phyloP scores from a whole-genome alignment of 148 eudicot species.

The Euryodendron excelsum region DNA sequence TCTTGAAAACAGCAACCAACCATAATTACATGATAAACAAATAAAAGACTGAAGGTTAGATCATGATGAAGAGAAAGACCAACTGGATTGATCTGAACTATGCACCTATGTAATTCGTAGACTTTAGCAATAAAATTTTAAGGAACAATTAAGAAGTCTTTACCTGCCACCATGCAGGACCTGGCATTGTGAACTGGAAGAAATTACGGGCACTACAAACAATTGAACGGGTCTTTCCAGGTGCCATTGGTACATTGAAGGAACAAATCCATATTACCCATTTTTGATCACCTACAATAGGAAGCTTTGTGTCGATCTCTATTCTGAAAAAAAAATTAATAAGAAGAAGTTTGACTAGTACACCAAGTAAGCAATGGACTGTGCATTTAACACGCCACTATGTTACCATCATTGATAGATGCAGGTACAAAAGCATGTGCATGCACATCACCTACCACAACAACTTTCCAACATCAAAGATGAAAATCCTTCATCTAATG shows the following conservation, averaged over 20 bases:
- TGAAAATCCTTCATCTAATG: background rate
- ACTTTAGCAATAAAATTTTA: background rate
- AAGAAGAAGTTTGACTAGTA: background rate
- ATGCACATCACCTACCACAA: background rate
- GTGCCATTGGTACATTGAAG: slow-evolving; percentile 97
- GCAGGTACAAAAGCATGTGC: background rate
- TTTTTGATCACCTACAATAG: slow-evolving; percentile 87
- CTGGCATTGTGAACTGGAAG: slow-evolving; percentile 93
- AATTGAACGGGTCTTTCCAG: slow-evolving; percentile 97
- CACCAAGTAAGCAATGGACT: background rate
- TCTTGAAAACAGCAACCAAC: too few species aligned
- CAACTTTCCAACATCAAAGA: background rate
- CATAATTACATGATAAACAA: slow-evolving; percentile 6
- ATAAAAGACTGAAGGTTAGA: slow-evolving; percentile 6
- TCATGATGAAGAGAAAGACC: background rate
- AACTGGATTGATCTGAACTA: background rate
- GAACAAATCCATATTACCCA: slow-evolving; percentile 99
- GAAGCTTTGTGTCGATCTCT: slow-evolving; percentile 89
- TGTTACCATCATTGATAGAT: background rate
- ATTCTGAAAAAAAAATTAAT: slow-evolving; percentile 45
- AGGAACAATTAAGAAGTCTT: slow-evolving; percentile 6
- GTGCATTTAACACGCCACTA: too few species aligned
- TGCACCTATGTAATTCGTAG: background rate
- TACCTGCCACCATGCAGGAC: slow-evolving; percentile 99
- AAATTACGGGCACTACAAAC: slow-evolving; percentile 98